Evolutionary conservation across 768 basidiomycete genomes (phyloP).

Genomic region (Lyophyllum atratum): DNA sequence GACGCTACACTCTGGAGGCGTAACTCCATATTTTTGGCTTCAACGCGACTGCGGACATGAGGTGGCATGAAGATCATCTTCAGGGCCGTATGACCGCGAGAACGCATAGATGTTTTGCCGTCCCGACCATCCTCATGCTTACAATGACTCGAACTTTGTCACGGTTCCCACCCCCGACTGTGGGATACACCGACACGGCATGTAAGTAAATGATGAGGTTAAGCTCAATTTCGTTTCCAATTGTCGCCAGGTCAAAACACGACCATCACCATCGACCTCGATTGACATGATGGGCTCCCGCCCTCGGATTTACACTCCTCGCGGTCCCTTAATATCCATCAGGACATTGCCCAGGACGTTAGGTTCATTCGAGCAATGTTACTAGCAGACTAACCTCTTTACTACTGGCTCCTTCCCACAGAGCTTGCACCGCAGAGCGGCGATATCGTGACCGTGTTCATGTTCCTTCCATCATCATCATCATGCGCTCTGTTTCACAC

Average conservation of each 20-base stretch:
- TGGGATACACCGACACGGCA: not conserved
- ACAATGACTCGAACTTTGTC: not conserved
- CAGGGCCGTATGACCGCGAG: not conserved
- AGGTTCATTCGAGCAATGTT: not conserved
- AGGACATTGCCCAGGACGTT: not conserved
- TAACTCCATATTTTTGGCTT: not conserved
- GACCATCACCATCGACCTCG: not conserved
- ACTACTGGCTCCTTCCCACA: not conserved
- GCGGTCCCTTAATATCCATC: not conserved
- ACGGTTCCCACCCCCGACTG: not conserved
- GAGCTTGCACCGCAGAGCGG: not conserved
- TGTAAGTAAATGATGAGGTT: not conserved
- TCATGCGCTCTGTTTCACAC: not conserved
- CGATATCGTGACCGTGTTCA: not conserved
- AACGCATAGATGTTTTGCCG: not conserved
- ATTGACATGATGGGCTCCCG: not conserved
- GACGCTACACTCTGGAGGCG: not conserved
- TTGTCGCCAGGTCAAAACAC: not conserved
- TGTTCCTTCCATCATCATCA: not conserved
- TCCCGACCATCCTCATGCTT: not conserved
- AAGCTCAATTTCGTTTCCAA: not conserved
- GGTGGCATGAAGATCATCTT: not conserved
- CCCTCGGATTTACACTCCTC: not conserved
- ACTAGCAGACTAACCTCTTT: not conserved
- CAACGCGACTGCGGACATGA: not conserved